A percentile compares a stretch with the other conserved stretches of the same genome.
Conservation (phyloP, 2,329 filamentous ascomycete genomes). For the Cladosporium colombiae region DNA sequence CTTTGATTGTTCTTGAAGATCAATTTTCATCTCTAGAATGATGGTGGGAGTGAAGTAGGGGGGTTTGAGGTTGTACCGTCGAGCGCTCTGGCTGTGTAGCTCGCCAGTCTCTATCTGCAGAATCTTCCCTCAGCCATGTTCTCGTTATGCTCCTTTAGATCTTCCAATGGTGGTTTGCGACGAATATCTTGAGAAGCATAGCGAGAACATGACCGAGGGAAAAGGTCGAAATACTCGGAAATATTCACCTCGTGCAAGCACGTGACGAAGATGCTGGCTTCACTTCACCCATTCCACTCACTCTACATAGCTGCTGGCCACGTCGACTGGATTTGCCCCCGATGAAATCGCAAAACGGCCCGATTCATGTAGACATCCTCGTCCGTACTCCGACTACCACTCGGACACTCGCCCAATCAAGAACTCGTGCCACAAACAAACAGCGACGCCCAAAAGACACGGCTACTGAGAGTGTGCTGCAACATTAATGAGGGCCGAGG, state of each 20-base stretch:
- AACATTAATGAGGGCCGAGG: neutral
- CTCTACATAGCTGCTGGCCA: neutral
- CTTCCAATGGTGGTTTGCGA: neutral
- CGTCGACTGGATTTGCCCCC: neutral
- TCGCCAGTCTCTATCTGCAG: neutral
- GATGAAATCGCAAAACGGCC: neutral
- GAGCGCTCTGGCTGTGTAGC: neutral
- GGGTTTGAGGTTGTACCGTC: neutral
- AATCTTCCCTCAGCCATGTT: too few relatives aligned
- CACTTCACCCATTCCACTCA: neutral
- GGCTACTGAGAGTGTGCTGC: neutral
- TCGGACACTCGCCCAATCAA: neutral
- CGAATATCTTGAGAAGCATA: neutral
- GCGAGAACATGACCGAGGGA: neutral
- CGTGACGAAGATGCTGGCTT: neutral
- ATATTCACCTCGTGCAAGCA: slow-evolving; percentile 2
- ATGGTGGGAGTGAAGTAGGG: neutral
- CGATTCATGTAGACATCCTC: neutral
- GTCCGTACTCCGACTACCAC: neutral
- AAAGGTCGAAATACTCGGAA: neutral
- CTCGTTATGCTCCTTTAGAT: too few relatives aligned
- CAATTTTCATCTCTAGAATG: too few relatives aligned
- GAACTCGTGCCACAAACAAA: neutral
- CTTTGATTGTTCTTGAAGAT: neutral
- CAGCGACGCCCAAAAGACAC: neutral